Base-by-base conservation (phyloP, 306 rosid species). In the Acacia confusa region DNA sequence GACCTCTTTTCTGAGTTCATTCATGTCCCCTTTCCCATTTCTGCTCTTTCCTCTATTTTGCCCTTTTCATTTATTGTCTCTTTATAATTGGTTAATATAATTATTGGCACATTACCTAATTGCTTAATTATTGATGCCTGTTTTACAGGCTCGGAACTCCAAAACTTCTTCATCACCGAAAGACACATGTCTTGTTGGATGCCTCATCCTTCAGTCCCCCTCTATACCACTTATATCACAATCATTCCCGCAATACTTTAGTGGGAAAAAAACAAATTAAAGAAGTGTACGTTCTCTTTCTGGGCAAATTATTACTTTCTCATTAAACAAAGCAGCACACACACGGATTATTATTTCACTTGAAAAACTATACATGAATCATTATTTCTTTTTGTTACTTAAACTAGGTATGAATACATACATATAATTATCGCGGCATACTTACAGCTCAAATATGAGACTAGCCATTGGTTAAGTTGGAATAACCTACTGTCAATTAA, bases 1-100 rank as follows among this genome's bases (percentile, higher is more conserved):
- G 30, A 48, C 68, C 77, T 75, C 40, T 38, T 70, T 61, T 76
- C 71, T 71, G 38, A 76, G 44, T 32, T 70, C 73, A 71, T 57
- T 24, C 58, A 20, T 73, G 77, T 67, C 80, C 65, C 40, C 1
- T 20, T 55, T 48, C 60, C 82, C 65, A 30, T 6, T 20, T 67
- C 69, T 14, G 25, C 32, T 17, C 48, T 58, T 60, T n/a, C 44
- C 27, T 40, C 1, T 1, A 67, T 9, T 22, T 3, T 12, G 20
- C 32, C 52, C 13, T 38, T 69, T 38, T 8, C 24, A 20, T 36
- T 17, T 36, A 15, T 15, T 30, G 12, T 6, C 70, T 32, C 70
- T 65, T 65, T 7, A 0, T n/a, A n/a, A n/a, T 6, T 65, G 70
- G 1, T 65, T 32, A 32, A 16, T 30, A 48, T 65, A 24, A 60